Evolutionary conservation across 1,284 basidiomycete species (phyloP), one percentile per base, ranked within the genome.

Genomic region (Volvariella volvacea): DNA sequence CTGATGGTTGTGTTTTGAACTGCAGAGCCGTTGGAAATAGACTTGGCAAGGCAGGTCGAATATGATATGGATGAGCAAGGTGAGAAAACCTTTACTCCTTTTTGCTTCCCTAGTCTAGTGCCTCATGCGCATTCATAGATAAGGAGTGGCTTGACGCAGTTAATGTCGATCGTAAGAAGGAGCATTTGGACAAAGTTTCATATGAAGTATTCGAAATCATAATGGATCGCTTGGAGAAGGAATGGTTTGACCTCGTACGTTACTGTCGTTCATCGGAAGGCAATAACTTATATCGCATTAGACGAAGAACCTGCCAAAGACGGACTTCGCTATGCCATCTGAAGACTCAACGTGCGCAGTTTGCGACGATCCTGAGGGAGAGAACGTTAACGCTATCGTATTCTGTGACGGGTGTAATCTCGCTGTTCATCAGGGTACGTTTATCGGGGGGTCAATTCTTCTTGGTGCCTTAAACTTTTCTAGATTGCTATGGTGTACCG

Each of bases 41-140:
- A 99, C 51, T 78, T 98, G 22, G 87, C 88, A 8, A 79, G 81
- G 39, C 92, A 95, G 59, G 95, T 98, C 39, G 96, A 99, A 63
- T 99, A 99, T 71, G 96, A 99, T 62, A 99, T 99, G 94, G 96
- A 99, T 59, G 96, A 98, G 61, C 95, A 98, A 78, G 93, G 92
- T 89, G 34, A 43, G 65, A 19, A 37, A n/a, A n/a, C 39, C 40
- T 22, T 32, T n/a, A n/a, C n/a, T n/a, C n/a, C n/a, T n/a, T n/a
- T n/a, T n/a, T n/a, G n/a, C n/a, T n/a, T n/a, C n/a, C n/a, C n/a
- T n/a, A n/a, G n/a, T n/a, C n/a, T n/a, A n/a, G n/a, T n/a, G n/a
- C n/a, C n/a, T n/a, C n/a, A n/a, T n/a, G n/a, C n/a, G n/a, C n/a
- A n/a, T n/a, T n/a, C n/a, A n/a, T n/a, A 93, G 95, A 98, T 65